phyloP scores from a whole-genome alignment of 495 filamentous ascomycete genomes.

The Hyphodiscus hymeniophilus region DNA sequence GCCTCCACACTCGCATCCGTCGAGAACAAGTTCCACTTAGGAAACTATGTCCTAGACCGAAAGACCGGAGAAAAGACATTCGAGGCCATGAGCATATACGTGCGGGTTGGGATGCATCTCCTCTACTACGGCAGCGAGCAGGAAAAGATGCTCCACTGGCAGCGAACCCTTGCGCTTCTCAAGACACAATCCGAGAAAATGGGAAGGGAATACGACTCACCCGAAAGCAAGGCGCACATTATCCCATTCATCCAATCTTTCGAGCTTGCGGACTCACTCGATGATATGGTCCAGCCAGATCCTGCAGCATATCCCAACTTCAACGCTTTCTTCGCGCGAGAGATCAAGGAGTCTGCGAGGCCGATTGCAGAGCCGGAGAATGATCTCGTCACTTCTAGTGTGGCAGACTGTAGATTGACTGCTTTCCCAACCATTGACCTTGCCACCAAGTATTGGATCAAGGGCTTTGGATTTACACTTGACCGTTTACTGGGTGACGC shows the following conservation, averaged over 20 bases:
- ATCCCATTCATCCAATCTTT: conserved; percentile 34
- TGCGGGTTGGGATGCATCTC: conserved; percentile 37
- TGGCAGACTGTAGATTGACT: conserved; percentile 34
- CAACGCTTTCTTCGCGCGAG: conserved; percentile 40
- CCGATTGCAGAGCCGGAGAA: conserved; percentile 30
- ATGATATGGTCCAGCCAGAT: conserved; percentile 30
- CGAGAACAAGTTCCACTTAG: conserved; percentile 31
- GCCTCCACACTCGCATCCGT: conserved; percentile 23
- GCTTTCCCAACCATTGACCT: conserved; percentile 29
- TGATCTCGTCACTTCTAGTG: conserved; percentile 25
- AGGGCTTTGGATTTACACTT: conserved; percentile 34
- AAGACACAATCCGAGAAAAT: conserved; percentile 32
- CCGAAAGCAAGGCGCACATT: conserved; percentile 30
- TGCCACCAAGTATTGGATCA: conserved; percentile 38
- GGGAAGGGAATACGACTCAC: conserved; percentile 33
- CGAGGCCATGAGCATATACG: conserved; percentile 36
- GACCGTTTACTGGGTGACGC: conserved; percentile 29
- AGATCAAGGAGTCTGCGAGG: conserved; percentile 28
- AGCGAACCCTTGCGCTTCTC: conserved; percentile 26
- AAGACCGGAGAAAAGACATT: conserved; percentile 29
- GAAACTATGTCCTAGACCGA: conserved; percentile 37
- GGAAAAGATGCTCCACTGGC: conserved; percentile 32
- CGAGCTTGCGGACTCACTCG: conserved; percentile 22
- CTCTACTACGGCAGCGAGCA: conserved; percentile 34
- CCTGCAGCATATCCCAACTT: conserved; percentile 28